phyloP scores from a whole-genome alignment of 306 rosid genomes.

The Adenanthera pavonina region DNA sequence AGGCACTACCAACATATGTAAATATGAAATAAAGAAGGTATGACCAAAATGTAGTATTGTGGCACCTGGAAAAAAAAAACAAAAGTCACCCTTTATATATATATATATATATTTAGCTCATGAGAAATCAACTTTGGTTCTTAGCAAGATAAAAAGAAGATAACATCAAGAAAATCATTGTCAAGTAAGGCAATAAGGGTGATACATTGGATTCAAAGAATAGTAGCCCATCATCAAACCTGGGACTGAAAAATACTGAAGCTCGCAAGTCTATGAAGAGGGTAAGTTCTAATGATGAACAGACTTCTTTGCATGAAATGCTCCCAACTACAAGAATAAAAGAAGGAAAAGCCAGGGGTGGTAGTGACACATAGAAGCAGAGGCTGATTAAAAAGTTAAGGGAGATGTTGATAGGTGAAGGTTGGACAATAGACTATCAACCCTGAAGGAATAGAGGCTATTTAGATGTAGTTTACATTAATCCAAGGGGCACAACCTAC shows the following conservation, averaged over 20 bases:
- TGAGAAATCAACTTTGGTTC: conserved; percentile 53
- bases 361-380: conserved; percentile 34
- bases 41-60: too few species aligned
- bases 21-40: too few species aligned
- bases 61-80: too few species aligned
- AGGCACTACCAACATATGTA: too few species aligned
- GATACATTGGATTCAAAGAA: conserved; percentile 58
- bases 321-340: conserved; percentile 47
- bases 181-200: conserved; percentile 49
- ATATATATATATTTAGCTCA: too few species aligned
- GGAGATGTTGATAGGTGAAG: conserved; percentile 71
- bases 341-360: conserved; percentile 75
- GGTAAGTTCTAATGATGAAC: not conserved
- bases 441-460: conserved; percentile 36
- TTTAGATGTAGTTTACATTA: too few species aligned
- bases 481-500: too few species aligned
- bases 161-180: conserved; percentile 50
- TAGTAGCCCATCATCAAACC: conserved; percentile 64
- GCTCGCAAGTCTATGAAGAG: conserved; percentile 52
- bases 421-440: conserved; percentile 87
- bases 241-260: conserved; percentile 45
- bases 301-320: not conserved
- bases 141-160: conserved; percentile 59
- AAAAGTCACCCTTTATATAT: too few species aligned
- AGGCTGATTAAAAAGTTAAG: conserved; percentile 75